Percentiles rank a stretch among this genome's conserved stretches.
Conservation (phyloP, 2,329 filamentous ascomycete species). For the Colletotrichum falcatum region DNA sequence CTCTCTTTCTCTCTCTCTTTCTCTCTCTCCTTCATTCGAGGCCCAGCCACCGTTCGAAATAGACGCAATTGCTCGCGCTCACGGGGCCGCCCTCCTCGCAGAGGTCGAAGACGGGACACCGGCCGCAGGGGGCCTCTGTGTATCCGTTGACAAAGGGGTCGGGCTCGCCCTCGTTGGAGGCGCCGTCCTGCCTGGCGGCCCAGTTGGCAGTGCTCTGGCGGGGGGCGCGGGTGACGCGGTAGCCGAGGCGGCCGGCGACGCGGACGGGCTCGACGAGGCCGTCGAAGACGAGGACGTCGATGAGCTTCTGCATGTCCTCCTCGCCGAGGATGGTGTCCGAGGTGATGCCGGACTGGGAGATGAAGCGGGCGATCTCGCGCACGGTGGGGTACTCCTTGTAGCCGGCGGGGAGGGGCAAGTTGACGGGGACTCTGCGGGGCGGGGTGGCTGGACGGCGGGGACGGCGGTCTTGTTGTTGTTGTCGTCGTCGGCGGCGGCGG, state of each 20-base stretch:
- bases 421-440: conserved; percentile 52
- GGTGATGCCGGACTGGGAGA: conserved; percentile 77
- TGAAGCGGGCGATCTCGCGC: conserved; percentile 78
- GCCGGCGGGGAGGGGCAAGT: conserved; percentile 70
- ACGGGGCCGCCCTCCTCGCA: conserved; percentile 93
- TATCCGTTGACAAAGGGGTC: conserved; percentile 74
- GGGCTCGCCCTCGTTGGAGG: conserved; percentile 52
- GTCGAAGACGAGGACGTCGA: conserved; percentile 91
- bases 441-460: conserved; percentile 48
- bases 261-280: conserved; percentile 79
- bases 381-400: conserved; percentile 86
- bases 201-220: conserved; percentile 58
- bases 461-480: conserved; percentile 37
- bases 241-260: conserved; percentile 62
- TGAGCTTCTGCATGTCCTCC: conserved; percentile 83
- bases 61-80: conserved; percentile 89
- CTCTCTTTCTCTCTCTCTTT: not conserved
- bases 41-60: conserved; percentile 87
- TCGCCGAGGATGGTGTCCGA: conserved; percentile 78
- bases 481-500: conserved; percentile 47
- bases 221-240: conserved; percentile 63
- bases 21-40: not conserved
- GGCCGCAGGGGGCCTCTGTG: conserved; percentile 90
- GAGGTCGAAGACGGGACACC: conserved; percentile 92
- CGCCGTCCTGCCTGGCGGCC: conserved; percentile 52